Evolutionary conservation across 2,329 filamentous ascomycete genomes (phyloP), one percentile per base, ranked within the genome.

Genomic region (Cladophialophora exuberans): DNA sequence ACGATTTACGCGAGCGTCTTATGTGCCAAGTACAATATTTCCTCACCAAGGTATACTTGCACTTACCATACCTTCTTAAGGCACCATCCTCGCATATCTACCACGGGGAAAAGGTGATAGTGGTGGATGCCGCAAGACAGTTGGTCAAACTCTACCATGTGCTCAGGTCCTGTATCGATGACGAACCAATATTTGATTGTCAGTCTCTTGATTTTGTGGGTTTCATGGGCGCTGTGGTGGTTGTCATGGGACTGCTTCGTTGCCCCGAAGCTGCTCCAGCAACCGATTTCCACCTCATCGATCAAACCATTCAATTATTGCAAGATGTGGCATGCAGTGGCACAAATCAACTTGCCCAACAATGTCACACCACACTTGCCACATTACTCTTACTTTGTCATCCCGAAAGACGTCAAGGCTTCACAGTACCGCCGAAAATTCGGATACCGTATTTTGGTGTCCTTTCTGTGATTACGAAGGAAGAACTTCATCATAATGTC

Each of bases 131-230:
- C 1, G 20, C 52, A 36, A 35, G 31, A 17, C 35, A 42, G 9
- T 17, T 54, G 30, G 7, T 54, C 22, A 25, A 10, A 9, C 52
- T 44, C 13, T 54, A 49, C 36, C 52, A 44, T 10, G 44, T 18
- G 17, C 28, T 54, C n/a, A 22, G 52, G 22, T 49, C 52, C 5
- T 23, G 22, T 11, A n/a, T 54, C 20, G 17, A 54, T 20, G 28
- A 25, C 30, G 15, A 17, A 11, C 36, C 52, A 2, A n/a, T 49
- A 5, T 54, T 49, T 17, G 45, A 54, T 18, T 54, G 52, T 30
- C 43, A 54, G 33, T 39, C 52, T 13, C 26, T 49, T n/a, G 52
- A 54, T 20, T 54, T 54, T 26, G 26, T 54, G 3, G 52, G 52
- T 3, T 54, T 54, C 20, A 54, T 54, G 52, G 36, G 15, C 6